Base-by-base conservation (phyloP, 306 rosid genomes). In the Casuarina cunninghamiana region DNA sequence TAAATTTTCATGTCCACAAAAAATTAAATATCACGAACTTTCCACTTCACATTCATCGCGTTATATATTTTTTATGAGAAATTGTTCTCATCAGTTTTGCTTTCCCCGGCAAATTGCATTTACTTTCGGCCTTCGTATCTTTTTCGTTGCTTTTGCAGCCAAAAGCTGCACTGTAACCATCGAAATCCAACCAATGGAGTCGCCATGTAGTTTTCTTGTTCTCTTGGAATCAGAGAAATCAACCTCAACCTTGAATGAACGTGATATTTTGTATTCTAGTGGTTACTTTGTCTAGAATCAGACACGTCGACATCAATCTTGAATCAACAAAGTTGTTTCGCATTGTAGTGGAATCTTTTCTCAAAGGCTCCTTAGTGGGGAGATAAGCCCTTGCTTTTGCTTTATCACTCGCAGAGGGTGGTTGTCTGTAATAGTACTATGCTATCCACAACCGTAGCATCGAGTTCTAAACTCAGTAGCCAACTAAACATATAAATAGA, bases 151-250 rank as follows among this genome's bases (percentile, higher is more conserved):
- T 76, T 72, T 45, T 15, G 49, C 42, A 75, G 65, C 63, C 81
- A 66, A 78, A 26, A 73, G 69, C 66, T 53, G 58, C 32, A 54
- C 77, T 73, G 57, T 72, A 70, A 69, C 60, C 76, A 39, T 53
- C 17, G 15, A 76, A 75, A 70, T 53, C 84, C 0, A 75, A 83
- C 57, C n/a, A 15, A 10, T 75, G 72, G 69, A 75, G 72, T 72
- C 73, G 62, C 61, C 81, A 72, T 69, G 5, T 73, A 35, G 37
- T 45, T 58, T 15, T 67, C 68, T 68, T 44, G 8, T 10, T 16
- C 12, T 66, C 10, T 58, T 43, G 19, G 35, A 66, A 66, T 16
- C 39, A 26, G 10, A 58, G 38, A 26, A 32, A 19, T 19, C 10
- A 10, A 57, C 12, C 13, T 57, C 26, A 8, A 21, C 9, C 38